phyloP scores from a whole-genome alignment of 306 rosid genomes.

The Leucaena leucocephala region DNA sequence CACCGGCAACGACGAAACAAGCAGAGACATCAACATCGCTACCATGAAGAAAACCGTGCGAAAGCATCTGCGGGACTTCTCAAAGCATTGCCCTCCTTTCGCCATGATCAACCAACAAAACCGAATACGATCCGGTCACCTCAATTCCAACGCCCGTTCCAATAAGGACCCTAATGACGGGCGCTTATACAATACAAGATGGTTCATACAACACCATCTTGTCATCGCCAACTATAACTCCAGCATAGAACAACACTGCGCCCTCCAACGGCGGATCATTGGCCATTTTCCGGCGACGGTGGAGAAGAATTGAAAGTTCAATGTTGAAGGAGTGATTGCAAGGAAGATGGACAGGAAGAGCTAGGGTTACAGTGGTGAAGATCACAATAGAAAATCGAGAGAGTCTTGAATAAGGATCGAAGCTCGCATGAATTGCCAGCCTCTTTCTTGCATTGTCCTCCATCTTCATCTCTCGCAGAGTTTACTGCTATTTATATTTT shows the following conservation, averaged over 20 bases:
- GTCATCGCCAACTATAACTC: slow-evolving; percentile 35
- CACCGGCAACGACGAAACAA: slow-evolving; percentile 83
- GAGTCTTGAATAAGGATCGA: slow-evolving; percentile 31
- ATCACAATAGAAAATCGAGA: neutral
- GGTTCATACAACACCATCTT: neutral
- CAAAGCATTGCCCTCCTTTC: slow-evolving; percentile 72
- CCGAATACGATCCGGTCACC: slow-evolving; percentile 29
- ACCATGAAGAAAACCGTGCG: slow-evolving; percentile 86
- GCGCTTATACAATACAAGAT: slow-evolving; percentile 14
- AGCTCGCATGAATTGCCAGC: neutral
- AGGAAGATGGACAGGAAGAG: slow-evolving; percentile 41
- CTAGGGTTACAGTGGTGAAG: slow-evolving; percentile 51
- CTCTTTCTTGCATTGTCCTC: slow-evolving; percentile 27
- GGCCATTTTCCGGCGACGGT: slow-evolving; percentile 56
- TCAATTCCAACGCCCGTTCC: neutral
- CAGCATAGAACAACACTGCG: slow-evolving; percentile 21
- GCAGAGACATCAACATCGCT: slow-evolving; percentile 77
- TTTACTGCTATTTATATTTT: neutral
- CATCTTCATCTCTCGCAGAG: neutral
- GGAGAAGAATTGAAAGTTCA: slow-evolving; percentile 30
- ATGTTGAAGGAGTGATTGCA: slow-evolving; percentile 11
- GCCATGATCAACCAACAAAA: slow-evolving; percentile 51
- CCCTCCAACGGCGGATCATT: slow-evolving; percentile 39
- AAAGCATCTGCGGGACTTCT: slow-evolving; percentile 68
- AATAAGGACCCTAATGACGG: neutral